Conservation (phyloP, 805 yeast genomes). For the Schwanniomyces polymorphus region DNA sequence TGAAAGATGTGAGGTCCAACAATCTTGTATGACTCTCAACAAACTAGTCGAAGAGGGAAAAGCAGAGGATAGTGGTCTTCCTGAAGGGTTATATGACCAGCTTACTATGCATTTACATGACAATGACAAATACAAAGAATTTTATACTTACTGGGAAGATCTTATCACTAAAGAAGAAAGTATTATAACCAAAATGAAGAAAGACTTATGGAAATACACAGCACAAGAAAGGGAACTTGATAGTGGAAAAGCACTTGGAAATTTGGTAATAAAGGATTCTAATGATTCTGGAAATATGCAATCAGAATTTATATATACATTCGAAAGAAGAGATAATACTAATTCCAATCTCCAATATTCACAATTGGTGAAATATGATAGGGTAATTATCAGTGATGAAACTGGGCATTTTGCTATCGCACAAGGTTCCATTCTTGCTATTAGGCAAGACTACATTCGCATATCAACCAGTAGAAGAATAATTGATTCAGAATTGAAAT, state of each 20-base stretch:
- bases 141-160: conserved; percentile 72
- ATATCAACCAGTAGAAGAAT: conserved; percentile 58
- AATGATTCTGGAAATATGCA: conserved; percentile 21
- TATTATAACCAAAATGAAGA: conserved; percentile 47
- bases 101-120: conserved; percentile 51
- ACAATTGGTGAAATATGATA: conserved; percentile 59
- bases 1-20: conserved; percentile 57
- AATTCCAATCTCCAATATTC: conserved; percentile 23
- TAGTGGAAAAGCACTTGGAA: conserved; percentile 60
- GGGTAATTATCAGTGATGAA: conserved; percentile 77
- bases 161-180: conserved; percentile 75
- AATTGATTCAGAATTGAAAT: conserved; percentile 37
- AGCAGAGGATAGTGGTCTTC: conserved; percentile 54
- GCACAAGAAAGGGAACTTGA: conserved; percentile 57
- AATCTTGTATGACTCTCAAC: conserved; percentile 65
- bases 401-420: conserved; percentile 74
- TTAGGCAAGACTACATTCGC: conserved; percentile 44
- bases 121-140: conserved; percentile 44
- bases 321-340: conserved; percentile 33
- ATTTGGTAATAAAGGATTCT: conserved; percentile 40
- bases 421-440: conserved; percentile 52
- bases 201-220: conserved; percentile 69
- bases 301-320: conserved; percentile 45
- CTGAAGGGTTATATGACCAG: conserved; percentile 43
- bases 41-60: conserved; percentile 60